Evolutionary conservation across 495 filamentous ascomycete species (phyloP), one percentile per base, ranked within the genome.

Genomic region (Chaetomium tenue): DNA sequence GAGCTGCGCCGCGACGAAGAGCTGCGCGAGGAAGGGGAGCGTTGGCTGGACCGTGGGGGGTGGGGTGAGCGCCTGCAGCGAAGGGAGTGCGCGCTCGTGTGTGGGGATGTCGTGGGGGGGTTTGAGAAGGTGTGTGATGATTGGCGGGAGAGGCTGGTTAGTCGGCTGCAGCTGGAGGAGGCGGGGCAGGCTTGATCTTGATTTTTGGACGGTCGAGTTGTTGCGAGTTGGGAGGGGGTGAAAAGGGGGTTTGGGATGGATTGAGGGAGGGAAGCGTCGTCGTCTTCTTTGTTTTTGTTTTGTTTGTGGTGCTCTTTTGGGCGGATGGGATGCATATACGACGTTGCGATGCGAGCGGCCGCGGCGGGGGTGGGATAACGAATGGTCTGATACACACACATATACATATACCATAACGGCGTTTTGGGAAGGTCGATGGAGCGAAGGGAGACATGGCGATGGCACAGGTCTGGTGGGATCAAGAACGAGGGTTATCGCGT

Each of bases 1-100:
- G 93, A 97, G 69, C 85, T 96, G 77, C 83, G 88, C 44, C 84
- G 84, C 26, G 94, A 98, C 69, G 84, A 89, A 60, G 92, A 96
- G 71, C 80, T 86, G 28, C 83, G 84, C 40, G 93, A 97, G 69
- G 86, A 91, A 68, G 91, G 91, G 9, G 84, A 88, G 57, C 77
- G 86, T 33, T 97, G 89, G 89, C 81, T 98, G 61, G 86, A 88
- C 61, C 82, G 80, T 22, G 90, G 90, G 8, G 86, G 89, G 65
- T 97, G 93, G 92, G 85, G 90, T 48, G 86, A 88, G 62, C 84
- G 88, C 61, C 75, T 96, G 40, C 78, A 77, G 61, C 86, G 84
- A 46, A 83, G 94, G 42, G 91, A 95, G 74, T 92, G 91, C 65
- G 90, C 86, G 26, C 79, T 80, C 50, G 88, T 89, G 47, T 97